Evolutionary conservation across 768 basidiomycete species (phyloP).

Genomic region (Podaxis pistillaris): DNA sequence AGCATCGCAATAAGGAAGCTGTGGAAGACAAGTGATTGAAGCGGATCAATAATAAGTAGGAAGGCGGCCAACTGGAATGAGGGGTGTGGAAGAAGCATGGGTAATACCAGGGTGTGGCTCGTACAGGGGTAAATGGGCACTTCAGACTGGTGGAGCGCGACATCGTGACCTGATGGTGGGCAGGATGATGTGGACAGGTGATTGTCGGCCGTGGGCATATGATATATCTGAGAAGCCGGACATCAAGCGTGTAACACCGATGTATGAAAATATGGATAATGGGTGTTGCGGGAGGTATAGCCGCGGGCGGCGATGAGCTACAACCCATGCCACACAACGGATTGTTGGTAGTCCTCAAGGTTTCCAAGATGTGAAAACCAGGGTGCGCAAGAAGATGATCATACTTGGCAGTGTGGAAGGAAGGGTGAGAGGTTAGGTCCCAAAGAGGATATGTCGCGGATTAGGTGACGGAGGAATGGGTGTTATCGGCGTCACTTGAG

Average conservation of each 20-base stretch:
- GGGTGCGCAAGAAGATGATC: not conserved
- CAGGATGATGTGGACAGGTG: not conserved
- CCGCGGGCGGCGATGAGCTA: not conserved
- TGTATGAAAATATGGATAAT: not conserved
- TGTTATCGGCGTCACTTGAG: conserved; percentile 29
- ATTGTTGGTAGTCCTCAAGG: not conserved
- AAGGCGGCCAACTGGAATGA: not conserved
- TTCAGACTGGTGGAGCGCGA: not conserved
- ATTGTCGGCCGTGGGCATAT: conserved; percentile 1
- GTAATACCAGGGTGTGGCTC: no score
- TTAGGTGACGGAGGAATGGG: not conserved
- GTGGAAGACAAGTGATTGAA: not conserved
- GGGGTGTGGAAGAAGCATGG: not conserved
- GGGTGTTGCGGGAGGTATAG: not conserved
- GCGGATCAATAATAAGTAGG: not conserved
- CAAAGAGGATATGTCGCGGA: not conserved
- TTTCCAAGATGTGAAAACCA: not conserved
- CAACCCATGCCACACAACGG: not conserved
- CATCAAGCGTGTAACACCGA: not conserved
- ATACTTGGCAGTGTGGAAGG: not conserved
- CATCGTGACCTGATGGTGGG: not conserved
- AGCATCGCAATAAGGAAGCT: not conserved
- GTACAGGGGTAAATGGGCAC: not conserved
- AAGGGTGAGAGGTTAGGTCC: not conserved
- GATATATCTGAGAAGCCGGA: not conserved